A percentile compares a stretch with the other conserved stretches of the same genome.
phyloP scores from a whole-genome alignment of 805 yeast species.

The Lipomyces anomalus region DNA sequence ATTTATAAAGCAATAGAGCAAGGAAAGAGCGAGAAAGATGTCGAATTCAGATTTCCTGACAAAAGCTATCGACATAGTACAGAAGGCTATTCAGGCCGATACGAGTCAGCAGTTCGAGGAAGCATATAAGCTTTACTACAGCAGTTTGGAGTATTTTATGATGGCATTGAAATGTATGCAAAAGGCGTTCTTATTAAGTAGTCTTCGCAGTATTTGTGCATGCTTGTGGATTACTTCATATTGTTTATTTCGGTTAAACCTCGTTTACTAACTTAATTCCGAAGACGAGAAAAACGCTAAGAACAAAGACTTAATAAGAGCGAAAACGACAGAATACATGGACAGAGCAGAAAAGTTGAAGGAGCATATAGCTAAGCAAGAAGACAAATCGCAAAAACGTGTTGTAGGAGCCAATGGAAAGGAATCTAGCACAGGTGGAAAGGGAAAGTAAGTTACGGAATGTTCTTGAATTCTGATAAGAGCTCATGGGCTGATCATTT shows the following conservation, averaged over 20 bases:
- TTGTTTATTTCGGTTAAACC: background rate
- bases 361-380: conserved; percentile 68
- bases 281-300: conserved; percentile 76
- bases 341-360: conserved; percentile 91
- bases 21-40: conserved; percentile 10
- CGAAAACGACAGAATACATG: conserved; percentile 85
- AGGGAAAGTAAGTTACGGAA: conserved; percentile 14
- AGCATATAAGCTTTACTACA: conserved; percentile 87
- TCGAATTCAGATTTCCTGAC: conserved; percentile 60
- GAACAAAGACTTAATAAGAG: conserved; percentile 80
- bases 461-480: background rate
- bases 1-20: background rate
- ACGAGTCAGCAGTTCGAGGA: conserved; percentile 85
- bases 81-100: conserved; percentile 92
- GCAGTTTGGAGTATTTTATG: conserved; percentile 92
- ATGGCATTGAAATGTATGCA: conserved; percentile 70
- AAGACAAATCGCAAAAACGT: conserved; percentile 35
- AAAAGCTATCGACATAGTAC: conserved; percentile 92
- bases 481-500: background rate
- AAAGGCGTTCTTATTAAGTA: conserved; percentile 7
- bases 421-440: conserved; percentile 17
- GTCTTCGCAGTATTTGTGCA: background rate
- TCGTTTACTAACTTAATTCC: background rate
- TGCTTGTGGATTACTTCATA: conserved; percentile 1
- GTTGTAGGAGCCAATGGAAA: conserved; percentile 24